Percentiles rank a stretch among this genome's conserved stretches.
Conservation (phyloP, 108 stramenopile species). For the Nitzschia putrida region DNA sequence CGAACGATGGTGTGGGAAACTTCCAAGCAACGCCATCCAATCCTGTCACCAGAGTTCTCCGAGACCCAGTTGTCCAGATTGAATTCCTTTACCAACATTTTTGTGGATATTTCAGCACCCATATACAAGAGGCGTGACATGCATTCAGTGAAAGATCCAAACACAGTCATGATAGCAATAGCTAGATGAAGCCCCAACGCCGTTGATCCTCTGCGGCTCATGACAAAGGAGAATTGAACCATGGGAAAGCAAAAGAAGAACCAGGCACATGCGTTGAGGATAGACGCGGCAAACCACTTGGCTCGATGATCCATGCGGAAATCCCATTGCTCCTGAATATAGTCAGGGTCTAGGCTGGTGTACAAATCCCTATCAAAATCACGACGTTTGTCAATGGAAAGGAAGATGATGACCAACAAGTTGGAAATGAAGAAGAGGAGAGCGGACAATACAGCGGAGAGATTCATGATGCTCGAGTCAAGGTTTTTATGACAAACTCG, state of each 20-base stretch:
- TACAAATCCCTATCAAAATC: slow-evolving; percentile 20
- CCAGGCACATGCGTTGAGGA: slow-evolving; percentile 64
- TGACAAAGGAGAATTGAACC: slow-evolving; percentile 65
- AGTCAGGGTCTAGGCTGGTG: slow-evolving; percentile 55
- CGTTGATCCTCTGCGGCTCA: slow-evolving; percentile 54
- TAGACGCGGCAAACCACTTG: slow-evolving; percentile 12
- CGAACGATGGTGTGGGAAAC: slow-evolving; percentile 56
- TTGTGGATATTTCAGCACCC: slow-evolving; percentile 50
- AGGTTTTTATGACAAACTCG: too few relatives aligned
- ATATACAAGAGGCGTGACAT: slow-evolving; percentile 54
- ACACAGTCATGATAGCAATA: slow-evolving; percentile 55
- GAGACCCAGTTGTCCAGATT: slow-evolving; percentile 66
- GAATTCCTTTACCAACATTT: slow-evolving; percentile 60
- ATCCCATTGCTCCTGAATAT: slow-evolving; percentile 57
- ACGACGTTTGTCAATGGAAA: slow-evolving; percentile 3
- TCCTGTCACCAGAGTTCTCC: slow-evolving; percentile 38
- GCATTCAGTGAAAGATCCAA: slow-evolving; percentile 65
- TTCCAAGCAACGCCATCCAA: slow-evolving; percentile 80
- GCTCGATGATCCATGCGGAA: slow-evolving; percentile 26
- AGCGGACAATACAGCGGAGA: slow-evolving; percentile 29
- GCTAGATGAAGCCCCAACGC: slow-evolving; percentile 51
- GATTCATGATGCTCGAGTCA: slow-evolving; percentile 12
- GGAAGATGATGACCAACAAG: slow-evolving; percentile 5
- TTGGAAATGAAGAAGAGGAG: slow-evolving; percentile 19
- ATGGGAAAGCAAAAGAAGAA: slow-evolving; percentile 67